phyloP scores from a whole-genome alignment of 148 eudicot species.

The Amaranthus hypochondriacus region DNA sequence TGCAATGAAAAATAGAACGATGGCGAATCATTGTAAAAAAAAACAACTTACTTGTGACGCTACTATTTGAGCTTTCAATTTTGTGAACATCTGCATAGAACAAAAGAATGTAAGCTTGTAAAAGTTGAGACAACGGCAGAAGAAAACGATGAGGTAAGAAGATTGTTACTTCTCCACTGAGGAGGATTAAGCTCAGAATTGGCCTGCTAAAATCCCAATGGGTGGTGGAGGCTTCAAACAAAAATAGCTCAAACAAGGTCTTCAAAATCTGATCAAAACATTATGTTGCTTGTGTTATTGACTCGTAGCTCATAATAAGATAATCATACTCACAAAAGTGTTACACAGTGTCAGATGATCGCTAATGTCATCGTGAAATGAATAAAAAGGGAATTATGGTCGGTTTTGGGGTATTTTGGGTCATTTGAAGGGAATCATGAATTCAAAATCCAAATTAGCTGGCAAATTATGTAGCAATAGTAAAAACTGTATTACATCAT shows the following conservation, averaged over 20 bases:
- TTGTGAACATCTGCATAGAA: constrained; percentile 38
- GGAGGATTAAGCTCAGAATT: constrained; percentile 82
- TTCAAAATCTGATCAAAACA: constrained; percentile 52
- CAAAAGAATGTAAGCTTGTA: not conserved
- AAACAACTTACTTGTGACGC: constrained; percentile 42
- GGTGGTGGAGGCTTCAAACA: constrained; percentile 63
- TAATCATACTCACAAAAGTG: not conserved
- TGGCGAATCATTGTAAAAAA: not conserved
- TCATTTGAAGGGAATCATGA: too few species aligned
- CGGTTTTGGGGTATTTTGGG: too few species aligned
- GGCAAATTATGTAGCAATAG: too few species aligned
- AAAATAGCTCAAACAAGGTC: constrained; percentile 77
- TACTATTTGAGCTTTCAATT: constrained; percentile 42
- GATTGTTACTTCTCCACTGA: constrained; percentile 65
- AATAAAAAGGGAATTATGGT: too few species aligned
- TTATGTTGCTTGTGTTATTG: not conserved
- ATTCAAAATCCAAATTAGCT: too few species aligned
- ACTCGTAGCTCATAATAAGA: not conserved
- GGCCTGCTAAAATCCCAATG: constrained; percentile 80
- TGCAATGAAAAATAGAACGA: not conserved
- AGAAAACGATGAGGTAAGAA: not conserved
- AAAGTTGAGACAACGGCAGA: not conserved
- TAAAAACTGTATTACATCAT: too few species aligned
- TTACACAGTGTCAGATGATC: not conserved
- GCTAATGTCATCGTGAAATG: too few species aligned